Evolutionary conservation across 192 early-diverging fungal genomes (phyloP).

Genomic region (Linnemannia hyalina): DNA sequence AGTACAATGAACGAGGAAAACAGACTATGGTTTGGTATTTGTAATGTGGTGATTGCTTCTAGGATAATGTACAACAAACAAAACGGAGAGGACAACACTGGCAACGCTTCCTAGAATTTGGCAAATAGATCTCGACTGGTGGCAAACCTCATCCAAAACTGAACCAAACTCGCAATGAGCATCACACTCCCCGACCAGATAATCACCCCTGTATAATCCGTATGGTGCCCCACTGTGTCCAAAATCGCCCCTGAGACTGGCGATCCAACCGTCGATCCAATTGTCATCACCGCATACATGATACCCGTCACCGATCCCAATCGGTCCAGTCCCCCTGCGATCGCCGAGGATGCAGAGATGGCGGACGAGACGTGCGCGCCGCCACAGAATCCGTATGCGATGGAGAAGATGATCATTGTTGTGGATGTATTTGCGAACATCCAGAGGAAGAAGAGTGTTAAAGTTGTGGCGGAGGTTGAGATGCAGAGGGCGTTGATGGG

Average conservation of each 20-base stretch:
- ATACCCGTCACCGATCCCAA: conserved; percentile 40
- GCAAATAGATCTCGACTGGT: conserved; percentile 30
- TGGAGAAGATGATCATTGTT: conserved; percentile 41
- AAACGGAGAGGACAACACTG: too few species aligned
- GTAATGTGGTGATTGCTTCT: not conserved
- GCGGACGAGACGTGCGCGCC: conserved; percentile 49
- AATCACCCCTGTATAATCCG: conserved; percentile 47
- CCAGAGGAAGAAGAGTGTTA: conserved; percentile 61
- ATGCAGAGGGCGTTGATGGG: conserved; percentile 64
- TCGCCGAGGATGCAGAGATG: conserved; percentile 31
- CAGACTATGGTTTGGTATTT: too few species aligned
- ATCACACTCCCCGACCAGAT: conserved; percentile 34
- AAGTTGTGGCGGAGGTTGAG: conserved; percentile 60
- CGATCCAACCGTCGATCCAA: conserved; percentile 40
- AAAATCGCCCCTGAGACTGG: conserved; percentile 44
- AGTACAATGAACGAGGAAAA: too few species aligned
- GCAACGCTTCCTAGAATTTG: not conserved
- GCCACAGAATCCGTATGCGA: conserved; percentile 47
- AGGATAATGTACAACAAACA: too few species aligned
- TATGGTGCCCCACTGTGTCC: conserved; percentile 22
- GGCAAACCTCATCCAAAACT: conserved; percentile 23
- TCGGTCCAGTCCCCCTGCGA: conserved; percentile 25
- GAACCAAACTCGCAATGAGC: conserved; percentile 23
- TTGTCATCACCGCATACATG: conserved; percentile 46
- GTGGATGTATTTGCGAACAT: conserved; percentile 55